phyloP scores from a whole-genome alignment of 805 yeast species.

The Nakazawaea laoshanensis region DNA sequence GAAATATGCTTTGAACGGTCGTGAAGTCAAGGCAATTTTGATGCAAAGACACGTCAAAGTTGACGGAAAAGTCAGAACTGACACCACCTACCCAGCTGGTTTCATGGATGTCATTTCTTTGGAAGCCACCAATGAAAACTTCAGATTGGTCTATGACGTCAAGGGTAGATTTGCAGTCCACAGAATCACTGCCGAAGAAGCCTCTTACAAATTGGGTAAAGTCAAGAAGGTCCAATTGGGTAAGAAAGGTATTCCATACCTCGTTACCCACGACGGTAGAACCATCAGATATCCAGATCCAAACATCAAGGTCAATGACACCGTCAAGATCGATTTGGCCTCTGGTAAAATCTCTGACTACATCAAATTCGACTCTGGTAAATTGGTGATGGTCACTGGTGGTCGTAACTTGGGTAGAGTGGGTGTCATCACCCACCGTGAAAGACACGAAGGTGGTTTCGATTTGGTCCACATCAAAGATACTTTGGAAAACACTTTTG shows the following conservation, averaged over 20 bases:
- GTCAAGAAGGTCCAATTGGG: constrained; percentile 98
- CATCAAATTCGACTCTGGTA: constrained; percentile 90
- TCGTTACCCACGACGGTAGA: constrained; percentile 99
- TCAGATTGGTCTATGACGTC: constrained; percentile 96
- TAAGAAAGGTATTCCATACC: constrained; percentile 97
- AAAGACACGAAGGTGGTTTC: constrained; percentile 97
- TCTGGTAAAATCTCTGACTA: constrained; percentile 88
- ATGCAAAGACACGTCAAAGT: constrained; percentile 98
- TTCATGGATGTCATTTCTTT: constrained; percentile 98
- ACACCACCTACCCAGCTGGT: constrained; percentile 98
- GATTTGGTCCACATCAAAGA: constrained; percentile 97
- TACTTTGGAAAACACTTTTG: constrained; percentile 88
- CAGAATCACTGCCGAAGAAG: constrained; percentile 99
- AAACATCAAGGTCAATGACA: constrained; percentile 91
- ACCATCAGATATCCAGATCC: constrained; percentile 99
- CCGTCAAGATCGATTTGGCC: constrained; percentile 94
- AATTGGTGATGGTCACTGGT: constrained; percentile 89
- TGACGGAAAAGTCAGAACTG: constrained; percentile 99
- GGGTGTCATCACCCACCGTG: constrained; percentile 93
- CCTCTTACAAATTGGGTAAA: constrained; percentile 95
- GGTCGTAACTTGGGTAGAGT: constrained; percentile 98
- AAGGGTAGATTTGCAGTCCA: constrained; percentile 99
- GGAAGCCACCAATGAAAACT: constrained; percentile 98
- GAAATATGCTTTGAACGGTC: constrained; percentile 98
- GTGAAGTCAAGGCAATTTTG: constrained; percentile 96